A percentile compares a stretch with the other conserved stretches of the same genome.
These are phyloP conservation scores for Colletotrichum sp. DNA, from an alignment of 2,329 filamentous ascomycete genomes.

Conservation along the genomic window DNA sequence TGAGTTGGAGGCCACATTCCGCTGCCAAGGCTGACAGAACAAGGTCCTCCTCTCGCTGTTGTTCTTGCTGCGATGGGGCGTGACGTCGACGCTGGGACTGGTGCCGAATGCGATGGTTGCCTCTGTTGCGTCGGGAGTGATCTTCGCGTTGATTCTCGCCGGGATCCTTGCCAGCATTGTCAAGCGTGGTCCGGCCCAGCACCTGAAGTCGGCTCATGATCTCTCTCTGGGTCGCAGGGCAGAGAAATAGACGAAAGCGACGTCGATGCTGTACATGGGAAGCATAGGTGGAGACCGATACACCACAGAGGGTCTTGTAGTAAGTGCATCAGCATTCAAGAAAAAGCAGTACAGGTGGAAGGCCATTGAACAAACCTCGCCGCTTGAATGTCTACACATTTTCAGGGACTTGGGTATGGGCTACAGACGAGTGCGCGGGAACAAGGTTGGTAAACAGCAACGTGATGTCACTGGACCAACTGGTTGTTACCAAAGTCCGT, in stretches of 20 bases:
- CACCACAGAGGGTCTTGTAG: background rate
- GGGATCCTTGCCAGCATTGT: background rate
- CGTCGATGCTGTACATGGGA: background rate
- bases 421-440: background rate
- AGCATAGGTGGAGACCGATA: background rate
- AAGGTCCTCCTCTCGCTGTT: background rate
- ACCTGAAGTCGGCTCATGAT: background rate
- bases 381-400: background rate
- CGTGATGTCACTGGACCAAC: background rate
- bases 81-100: background rate
- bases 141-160: background rate
- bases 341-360: accelerated
- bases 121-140: background rate
- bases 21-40: background rate
- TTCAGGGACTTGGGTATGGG: background rate
- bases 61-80: background rate
- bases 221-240: background rate
- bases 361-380: background rate
- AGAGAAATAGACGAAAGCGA: background rate
- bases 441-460: background rate
- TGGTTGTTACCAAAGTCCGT: background rate
- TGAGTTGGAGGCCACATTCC: background rate
- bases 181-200: background rate
- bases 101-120: background rate
- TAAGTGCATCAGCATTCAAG: background rate